A percentile compares a stretch with the other conserved stretches of the same genome.
Conservation (phyloP, 2,329 filamentous ascomycete genomes). For the Elsinoe perseae region DNA sequence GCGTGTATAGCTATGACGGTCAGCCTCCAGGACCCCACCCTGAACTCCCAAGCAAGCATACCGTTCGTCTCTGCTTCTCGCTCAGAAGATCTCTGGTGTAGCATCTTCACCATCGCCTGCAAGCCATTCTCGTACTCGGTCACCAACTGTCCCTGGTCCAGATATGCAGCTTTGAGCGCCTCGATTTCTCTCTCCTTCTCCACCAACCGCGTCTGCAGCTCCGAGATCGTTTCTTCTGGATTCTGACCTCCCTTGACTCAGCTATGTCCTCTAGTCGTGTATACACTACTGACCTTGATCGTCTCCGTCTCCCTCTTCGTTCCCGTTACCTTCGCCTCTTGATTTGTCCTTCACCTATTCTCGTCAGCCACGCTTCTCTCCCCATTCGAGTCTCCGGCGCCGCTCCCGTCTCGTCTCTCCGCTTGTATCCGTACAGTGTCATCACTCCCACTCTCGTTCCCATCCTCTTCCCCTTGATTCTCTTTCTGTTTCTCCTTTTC, state of each 20-base stretch:
- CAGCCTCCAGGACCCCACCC: conserved; percentile 15
- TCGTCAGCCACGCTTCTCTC: conserved; percentile 17
- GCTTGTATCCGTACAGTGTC: no score
- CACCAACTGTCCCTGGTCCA: conserved; percentile 10
- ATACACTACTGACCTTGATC: no score
- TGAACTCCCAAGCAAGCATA: not conserved
- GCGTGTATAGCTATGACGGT: conserved; percentile 33
- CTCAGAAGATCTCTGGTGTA: not conserved
- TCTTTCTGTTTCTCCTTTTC: not conserved
- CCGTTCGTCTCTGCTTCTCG: conserved; percentile 1
- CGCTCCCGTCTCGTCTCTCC: no score
- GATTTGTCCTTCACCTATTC: conserved; percentile 3
- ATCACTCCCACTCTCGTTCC: no score
- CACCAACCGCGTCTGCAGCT: conserved; percentile 25
- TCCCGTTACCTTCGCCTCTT: conserved; percentile 8
- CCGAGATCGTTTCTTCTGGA: conserved; percentile 21
- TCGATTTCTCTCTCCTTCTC: conserved; percentile 18
- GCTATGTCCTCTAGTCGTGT: not conserved
- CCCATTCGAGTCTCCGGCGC: no score
- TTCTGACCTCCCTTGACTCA: not conserved
- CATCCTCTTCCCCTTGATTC: conserved; percentile 12
- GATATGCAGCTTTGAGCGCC: conserved; percentile 1
- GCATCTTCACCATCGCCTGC: conserved; percentile 8
- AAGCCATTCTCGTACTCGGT: conserved; percentile 15
- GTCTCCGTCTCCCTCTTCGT: no score